Evolutionary conservation across 2,329 filamentous ascomycete genomes (phyloP).

Genomic region (Clonostachys chloroleuca): DNA sequence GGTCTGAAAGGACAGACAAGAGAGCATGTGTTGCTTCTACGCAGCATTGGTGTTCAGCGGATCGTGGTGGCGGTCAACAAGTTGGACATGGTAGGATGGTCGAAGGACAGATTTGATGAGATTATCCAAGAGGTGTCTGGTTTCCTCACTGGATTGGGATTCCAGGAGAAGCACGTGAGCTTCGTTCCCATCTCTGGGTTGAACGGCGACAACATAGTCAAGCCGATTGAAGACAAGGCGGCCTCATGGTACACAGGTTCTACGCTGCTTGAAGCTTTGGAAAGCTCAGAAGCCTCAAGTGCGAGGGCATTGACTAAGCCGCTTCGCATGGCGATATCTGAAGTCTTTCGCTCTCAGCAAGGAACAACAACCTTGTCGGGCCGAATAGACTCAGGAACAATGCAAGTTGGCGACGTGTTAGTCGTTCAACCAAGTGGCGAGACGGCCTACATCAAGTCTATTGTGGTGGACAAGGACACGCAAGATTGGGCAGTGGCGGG

Average conservation of each 20-base stretch:
- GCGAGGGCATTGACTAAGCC: slow-evolving; percentile 68
- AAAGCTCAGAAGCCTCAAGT: slow-evolving; percentile 70
- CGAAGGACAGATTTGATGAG: slow-evolving; percentile 74
- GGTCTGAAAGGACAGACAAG: slow-evolving; percentile 91
- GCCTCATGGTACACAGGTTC: slow-evolving; percentile 76
- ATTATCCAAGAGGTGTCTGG: slow-evolving; percentile 79
- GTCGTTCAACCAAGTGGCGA: slow-evolving; percentile 78
- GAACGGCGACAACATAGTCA: slow-evolving; percentile 79
- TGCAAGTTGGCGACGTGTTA: slow-evolving; percentile 81
- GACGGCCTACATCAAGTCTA: slow-evolving; percentile 72
- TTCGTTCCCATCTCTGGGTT: slow-evolving; percentile 91
- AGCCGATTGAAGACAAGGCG: slow-evolving; percentile 45
- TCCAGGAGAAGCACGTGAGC: slow-evolving; percentile 73
- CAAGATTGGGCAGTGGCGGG: slow-evolving; percentile 90
- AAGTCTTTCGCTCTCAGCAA: slow-evolving; percentile 78
- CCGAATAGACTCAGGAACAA: slow-evolving; percentile 75
- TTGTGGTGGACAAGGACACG: slow-evolving; percentile 70
- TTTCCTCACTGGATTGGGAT: slow-evolving; percentile 79
- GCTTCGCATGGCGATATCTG: slow-evolving; percentile 79
- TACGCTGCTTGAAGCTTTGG: slow-evolving; percentile 79
- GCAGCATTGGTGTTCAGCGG: slow-evolving; percentile 85
- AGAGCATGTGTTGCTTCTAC: slow-evolving; percentile 84
- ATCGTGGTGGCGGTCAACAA: slow-evolving; percentile 95
- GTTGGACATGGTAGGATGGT: slow-evolving; percentile 84
- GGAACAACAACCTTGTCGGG: slow-evolving; percentile 84